Evolutionary conservation across 1,139 yeast genomes (phyloP), one percentile per base, ranked within the genome.

Genomic region (Suhomyces choctaworum): DNA sequence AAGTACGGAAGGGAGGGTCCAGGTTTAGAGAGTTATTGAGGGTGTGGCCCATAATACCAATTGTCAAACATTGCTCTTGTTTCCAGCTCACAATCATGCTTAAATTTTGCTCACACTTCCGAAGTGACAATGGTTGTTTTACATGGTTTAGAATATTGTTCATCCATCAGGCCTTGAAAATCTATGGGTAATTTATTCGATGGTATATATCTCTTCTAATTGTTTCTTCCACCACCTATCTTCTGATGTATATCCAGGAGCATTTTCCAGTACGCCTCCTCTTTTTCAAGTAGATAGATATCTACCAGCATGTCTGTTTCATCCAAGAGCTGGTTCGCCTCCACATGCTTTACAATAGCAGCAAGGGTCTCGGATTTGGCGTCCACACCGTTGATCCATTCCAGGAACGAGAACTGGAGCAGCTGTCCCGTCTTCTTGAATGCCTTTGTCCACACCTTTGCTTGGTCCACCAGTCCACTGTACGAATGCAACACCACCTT

Each of bases 391-490:
- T 84, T 87, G 33, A 89, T 75, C 45, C 76, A 70, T 29, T 73
- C 64, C 14, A 87, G 85, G 21, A 81, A 69, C 36, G 90, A 85
- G 37, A 84, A 74, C 50, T 39, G 76, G 11, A 72, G 48, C 8
- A 50, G 39, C 2, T 48, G 44, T 29, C 44, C 41, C 7, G 29
- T 23, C 13, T 27, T 24, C 19, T 50, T 49, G 40, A 55, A 63
- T 22, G 46, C 46, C 28, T 63, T 60, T 15, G 71, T 47, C 84
- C 94, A 82, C 32, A 66, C 48, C 33, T 65, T 62, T 4, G 79
- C 74, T 39, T 80, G 82, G 37, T 88, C 95, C 0, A 69, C 50
- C 3, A 94, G 80, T 1, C 97, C 97, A n/a, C 88, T 78, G 55
- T 79, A 90, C 0, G 96, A 87, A 54, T 90, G 97, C 20, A 90